phyloP scores from a whole-genome alignment of 768 basidiomycete genomes.

The Agaricus subrufescens region DNA sequence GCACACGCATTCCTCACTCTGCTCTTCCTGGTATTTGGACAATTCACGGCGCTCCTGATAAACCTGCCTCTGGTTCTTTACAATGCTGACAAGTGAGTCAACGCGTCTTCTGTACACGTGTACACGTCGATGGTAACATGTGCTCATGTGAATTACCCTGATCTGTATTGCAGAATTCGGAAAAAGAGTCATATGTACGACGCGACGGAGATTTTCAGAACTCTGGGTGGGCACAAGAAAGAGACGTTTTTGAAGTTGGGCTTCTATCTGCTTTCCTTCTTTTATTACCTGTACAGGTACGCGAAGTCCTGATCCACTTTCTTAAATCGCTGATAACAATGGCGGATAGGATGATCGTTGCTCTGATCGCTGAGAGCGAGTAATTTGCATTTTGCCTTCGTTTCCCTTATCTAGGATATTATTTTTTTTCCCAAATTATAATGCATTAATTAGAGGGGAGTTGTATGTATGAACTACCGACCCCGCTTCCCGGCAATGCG shows the following conservation, averaged over 20 bases:
- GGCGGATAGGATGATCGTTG: conserved; percentile 71
- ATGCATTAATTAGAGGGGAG: background rate
- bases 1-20: conserved; percentile 89
- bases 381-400: conserved; percentile 19
- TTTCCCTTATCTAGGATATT: background rate
- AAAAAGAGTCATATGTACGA: conserved; percentile 98
- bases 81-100: conserved; percentile 89
- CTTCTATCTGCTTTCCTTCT: conserved; percentile 88
- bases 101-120: background rate
- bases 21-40: conserved; percentile 90
- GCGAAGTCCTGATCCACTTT: conserved; percentile 20
- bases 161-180: conserved; percentile 57
- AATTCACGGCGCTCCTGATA: conserved; percentile 90
- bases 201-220: conserved; percentile 98
- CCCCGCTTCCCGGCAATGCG: conserved; percentile 55
- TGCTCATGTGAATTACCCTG: conserved; percentile 1
- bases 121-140: conserved; percentile 4
- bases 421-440: background rate
- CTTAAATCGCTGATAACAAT: conserved; percentile 2
- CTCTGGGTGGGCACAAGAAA: conserved; percentile 90
- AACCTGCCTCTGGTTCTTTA: conserved; percentile 86
- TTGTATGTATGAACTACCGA: conserved; percentile 60
- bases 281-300: conserved; percentile 88
- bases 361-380: conserved; percentile 78
- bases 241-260: conserved; percentile 95